Evolutionary conservation across 257 asterid genomes (phyloP).

Genomic region (Penstemon newberryi): DNA sequence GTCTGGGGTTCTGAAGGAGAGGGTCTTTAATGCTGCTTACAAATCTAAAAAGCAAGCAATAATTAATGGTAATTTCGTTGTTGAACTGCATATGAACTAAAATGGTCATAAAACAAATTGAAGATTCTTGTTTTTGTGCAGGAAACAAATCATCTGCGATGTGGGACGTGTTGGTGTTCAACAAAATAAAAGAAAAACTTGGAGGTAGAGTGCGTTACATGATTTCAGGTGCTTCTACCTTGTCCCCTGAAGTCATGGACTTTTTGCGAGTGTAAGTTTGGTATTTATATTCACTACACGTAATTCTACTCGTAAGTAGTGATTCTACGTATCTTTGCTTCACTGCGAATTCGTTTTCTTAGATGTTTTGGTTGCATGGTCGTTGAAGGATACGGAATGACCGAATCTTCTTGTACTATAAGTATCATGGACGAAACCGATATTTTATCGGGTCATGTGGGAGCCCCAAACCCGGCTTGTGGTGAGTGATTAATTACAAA

Average conservation of each 20-base stretch:
- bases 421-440: slow-evolving; percentile 78
- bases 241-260: slow-evolving; percentile 96
- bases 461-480: slow-evolving; percentile 92
- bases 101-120: neutral
- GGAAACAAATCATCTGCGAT: slow-evolving; percentile 91
- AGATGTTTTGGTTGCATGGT: slow-evolving; percentile 93
- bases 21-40: slow-evolving; percentile 87
- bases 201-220: slow-evolving; percentile 92
- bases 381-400: slow-evolving; percentile 95
- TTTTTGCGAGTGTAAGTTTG: slow-evolving; percentile 86
- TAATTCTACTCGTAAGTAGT: neutral
- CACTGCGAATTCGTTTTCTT: neutral
- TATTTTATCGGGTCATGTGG: slow-evolving; percentile 78
- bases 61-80: slow-evolving; percentile 54
- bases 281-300: slow-evolving; percentile 1
- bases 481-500: slow-evolving; percentile 49
- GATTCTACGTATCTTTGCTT: neutral
- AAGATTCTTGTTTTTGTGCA: slow-evolving; percentile 28
- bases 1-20: slow-evolving; percentile 79
- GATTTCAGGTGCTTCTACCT: slow-evolving; percentile 97
- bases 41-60: slow-evolving; percentile 89
- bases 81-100: neutral
- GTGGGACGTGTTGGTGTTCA: slow-evolving; percentile 95
- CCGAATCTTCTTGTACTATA: slow-evolving; percentile 93
- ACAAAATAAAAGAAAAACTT: slow-evolving; percentile 86